Percentiles rank a stretch among this genome's conserved stretches.
Evolutionary conservation across 495 filamentous ascomycete species (phyloP).

Genomic region (Cudoniella acicularis): DNA sequence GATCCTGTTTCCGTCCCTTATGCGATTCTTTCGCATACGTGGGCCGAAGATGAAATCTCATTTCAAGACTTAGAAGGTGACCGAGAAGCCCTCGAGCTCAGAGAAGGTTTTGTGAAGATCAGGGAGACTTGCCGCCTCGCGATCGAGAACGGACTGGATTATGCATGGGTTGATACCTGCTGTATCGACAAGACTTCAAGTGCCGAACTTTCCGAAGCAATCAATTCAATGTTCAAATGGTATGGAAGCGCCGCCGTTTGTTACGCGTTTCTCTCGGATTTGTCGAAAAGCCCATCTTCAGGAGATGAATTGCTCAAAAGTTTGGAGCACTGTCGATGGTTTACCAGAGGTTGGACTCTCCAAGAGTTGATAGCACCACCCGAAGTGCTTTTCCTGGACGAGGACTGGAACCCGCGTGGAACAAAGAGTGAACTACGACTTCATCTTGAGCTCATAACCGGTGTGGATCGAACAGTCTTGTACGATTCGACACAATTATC

Average conservation of each 20-base stretch:
- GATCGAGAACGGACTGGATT: slow-evolving; percentile 18
- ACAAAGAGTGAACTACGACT: no score
- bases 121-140: slow-evolving; percentile 21
- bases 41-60: slow-evolving; percentile 25
- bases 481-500: no score
- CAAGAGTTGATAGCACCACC: slow-evolving; percentile 30
- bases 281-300: not conserved
- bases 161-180: slow-evolving; percentile 40
- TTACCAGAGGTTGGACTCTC: slow-evolving; percentile 20
- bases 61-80: slow-evolving; percentile 19
- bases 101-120: not conserved
- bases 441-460: no score
- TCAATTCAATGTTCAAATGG: slow-evolving; percentile 35
- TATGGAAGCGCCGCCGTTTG: slow-evolving; percentile 9
- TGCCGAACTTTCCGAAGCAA: slow-evolving; percentile 35
- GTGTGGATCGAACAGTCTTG: no score
- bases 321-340: not conserved
- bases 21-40: slow-evolving; percentile 29
- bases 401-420: slow-evolving; percentile 24
- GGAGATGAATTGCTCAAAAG: not conserved
- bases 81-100: no score
- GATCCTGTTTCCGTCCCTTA: no score
- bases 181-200: slow-evolving; percentile 31
- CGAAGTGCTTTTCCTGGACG: slow-evolving; percentile 21
- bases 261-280: slow-evolving; percentile 22